Evolutionary conservation across 2,329 filamentous ascomycete genomes (phyloP), one percentile per base, ranked within the genome.

Genomic region (Stylonectria norvegica): DNA sequence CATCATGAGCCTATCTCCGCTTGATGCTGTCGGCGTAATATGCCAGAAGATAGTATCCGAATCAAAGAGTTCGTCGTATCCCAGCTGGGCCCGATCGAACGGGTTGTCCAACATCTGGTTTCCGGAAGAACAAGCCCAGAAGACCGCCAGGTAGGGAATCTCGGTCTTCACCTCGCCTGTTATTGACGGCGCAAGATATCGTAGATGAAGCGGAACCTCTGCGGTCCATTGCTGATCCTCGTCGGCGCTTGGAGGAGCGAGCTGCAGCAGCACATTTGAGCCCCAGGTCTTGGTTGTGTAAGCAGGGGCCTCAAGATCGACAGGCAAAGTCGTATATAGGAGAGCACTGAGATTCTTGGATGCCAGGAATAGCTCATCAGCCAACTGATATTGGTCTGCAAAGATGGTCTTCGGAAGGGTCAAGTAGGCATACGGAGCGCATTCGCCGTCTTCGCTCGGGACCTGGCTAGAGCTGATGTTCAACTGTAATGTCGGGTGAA

Each of bases 291-390:
- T 59, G 20, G 89, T 75, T 2, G 83, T 79, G 70, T 94, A 97
- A 54, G 85, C 84, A 2, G 91, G 91, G 1, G 89, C 89, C 68
- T 97, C 91, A 38, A 97, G 81, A 52, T 97, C 90, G 5, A 90
- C 86, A 15, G 88, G 86, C 10, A 86, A 78, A 18, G 81, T 81
- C 11, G 88, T 75, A 48, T 84, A 79, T 31, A 75, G 81, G 28
- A 94, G 68, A 2, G 77, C 70, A 3, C 75, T 71, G 15, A 96
- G 74, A 57, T 94, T 88, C 56, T 95, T 89, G 1, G 88, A 90
- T 4, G 79, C 65, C 20, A 95, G 75, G 66, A 94, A 93, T 5
- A 95, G 73, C 0, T 76, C 65, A 60, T 90, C 86, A 17, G 71
- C 73, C 45, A 96, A 76, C 64, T 95, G 89, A 66, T 95, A 94